Conservation (phyloP, 164 flowering plant genomes). For the Malania oleifera region DNA sequence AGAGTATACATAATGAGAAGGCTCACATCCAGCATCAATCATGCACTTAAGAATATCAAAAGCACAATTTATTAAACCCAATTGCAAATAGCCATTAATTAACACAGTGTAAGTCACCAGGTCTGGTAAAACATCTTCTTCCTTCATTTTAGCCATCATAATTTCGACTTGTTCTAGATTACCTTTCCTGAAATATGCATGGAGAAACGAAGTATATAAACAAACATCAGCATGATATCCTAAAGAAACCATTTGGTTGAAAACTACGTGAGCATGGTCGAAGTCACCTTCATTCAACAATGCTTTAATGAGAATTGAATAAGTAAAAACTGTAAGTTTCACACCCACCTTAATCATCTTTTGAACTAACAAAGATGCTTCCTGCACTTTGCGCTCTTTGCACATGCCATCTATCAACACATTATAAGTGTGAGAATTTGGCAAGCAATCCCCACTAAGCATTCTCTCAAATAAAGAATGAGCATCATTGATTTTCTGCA, state of each 20-base stretch:
- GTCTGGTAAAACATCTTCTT: conserved; percentile 53
- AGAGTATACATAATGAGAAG: conserved; percentile 48
- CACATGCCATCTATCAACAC: conserved; percentile 61
- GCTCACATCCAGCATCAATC: conserved; percentile 52
- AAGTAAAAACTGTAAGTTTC: conserved; percentile 49
- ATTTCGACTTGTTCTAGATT: conserved; percentile 52
- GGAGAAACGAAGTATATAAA: conserved; percentile 58
- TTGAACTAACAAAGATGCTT: conserved; percentile 42
- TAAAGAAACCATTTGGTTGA: conserved; percentile 44
- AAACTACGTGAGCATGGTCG: conserved; percentile 42
- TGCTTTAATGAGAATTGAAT: conserved; percentile 55
- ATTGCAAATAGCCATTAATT: conserved; percentile 53
- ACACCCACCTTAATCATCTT: conserved; percentile 49
- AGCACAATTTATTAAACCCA: conserved; percentile 38
- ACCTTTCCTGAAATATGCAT: conserved; percentile 44
- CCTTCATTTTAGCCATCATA: conserved; percentile 47
- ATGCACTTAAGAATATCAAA: conserved; percentile 60
- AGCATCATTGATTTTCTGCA: conserved; percentile 46
- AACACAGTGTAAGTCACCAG: conserved; percentile 40
- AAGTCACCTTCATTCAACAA: conserved; percentile 50
- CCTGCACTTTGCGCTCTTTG: conserved; percentile 41
- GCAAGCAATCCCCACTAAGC: conserved; percentile 41
- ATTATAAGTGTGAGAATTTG: conserved; percentile 57
- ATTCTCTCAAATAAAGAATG: conserved; percentile 44
- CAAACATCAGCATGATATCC: conserved; percentile 57